Percentiles rank a stretch among this genome's conserved stretches.
phyloP scores from a whole-genome alignment of 805 yeast species.

The Yamadazyma ubonensis region DNA sequence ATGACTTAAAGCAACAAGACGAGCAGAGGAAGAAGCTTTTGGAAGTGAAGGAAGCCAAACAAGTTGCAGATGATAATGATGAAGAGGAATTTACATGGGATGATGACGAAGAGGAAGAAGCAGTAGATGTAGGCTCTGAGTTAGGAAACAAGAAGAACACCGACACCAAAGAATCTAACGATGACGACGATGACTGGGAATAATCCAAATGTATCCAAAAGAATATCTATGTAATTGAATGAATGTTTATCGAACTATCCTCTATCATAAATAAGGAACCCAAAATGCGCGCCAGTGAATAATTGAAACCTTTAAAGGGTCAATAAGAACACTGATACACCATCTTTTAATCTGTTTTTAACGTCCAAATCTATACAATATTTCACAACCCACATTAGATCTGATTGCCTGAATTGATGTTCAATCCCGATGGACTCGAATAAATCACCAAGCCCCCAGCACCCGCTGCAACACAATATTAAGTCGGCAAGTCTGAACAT shows the following conservation, averaged over 20 bases:
- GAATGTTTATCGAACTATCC: too few relatives aligned
- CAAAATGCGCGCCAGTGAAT: too few relatives aligned
- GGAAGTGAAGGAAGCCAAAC: conserved; percentile 39
- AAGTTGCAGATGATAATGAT: conserved; percentile 38
- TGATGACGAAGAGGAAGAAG: conserved; percentile 45
- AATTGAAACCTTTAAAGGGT: too few relatives aligned
- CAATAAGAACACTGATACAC: too few relatives aligned
- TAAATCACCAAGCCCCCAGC: conserved; percentile 12
- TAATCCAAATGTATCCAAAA: conserved; percentile 16
- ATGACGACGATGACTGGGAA: conserved; percentile 66
- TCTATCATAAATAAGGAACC: too few relatives aligned
- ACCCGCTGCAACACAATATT: background rate
- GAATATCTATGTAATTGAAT: background rate
- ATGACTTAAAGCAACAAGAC: conserved; percentile 59
- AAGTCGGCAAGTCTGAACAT: conserved; percentile 1
- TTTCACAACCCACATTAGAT: too few relatives aligned
- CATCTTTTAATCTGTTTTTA: too few relatives aligned
- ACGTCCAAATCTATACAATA: too few relatives aligned
- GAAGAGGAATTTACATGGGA: conserved; percentile 55
- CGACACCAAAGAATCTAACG: conserved; percentile 7
- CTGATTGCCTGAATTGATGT: too few relatives aligned
- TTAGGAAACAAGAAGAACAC: conserved; percentile 3
- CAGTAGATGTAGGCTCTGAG: conserved; percentile 16
- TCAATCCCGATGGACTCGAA: conserved; percentile 3
- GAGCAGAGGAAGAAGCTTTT: conserved; percentile 63